Base-by-base conservation (phyloP, 148 eudicot genomes). In the Tetragonia tetragonoides region DNA sequence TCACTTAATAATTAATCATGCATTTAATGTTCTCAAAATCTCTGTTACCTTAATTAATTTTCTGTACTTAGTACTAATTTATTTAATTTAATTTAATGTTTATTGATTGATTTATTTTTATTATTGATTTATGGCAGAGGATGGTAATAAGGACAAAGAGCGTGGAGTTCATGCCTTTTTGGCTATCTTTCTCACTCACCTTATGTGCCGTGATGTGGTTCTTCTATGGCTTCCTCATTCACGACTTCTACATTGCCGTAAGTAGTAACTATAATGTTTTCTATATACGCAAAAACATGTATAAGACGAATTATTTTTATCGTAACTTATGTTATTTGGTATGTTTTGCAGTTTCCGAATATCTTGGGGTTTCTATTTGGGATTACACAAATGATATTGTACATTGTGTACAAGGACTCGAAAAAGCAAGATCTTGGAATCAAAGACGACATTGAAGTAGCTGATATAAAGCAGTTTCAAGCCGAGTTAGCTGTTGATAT, bases 181-280 rank as follows among this genome's bases (percentile, higher is more conserved):
- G 86, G 47, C 86, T 91, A 51, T 90, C 97, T 0, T 86, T 91
- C 74, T 87, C 84, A 68, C 92, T 94, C 68, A 90, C 98, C 1
- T 60, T 91, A 8, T 90, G 94, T 47, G 97, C 98, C 3, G 81
- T 94, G 57, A 85, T 91, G 82, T 91, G 97, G 97, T 94, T 94
- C 86, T 90, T 89, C 77, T 93, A 90, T 40, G 98, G 98, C 8
- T 76, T 91, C 34, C 78, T 91, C 70, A 87, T 82, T 24, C 54
- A 74, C 10, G 98, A 94, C 72, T 85, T 60, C 75, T 91, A 75
- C 86, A 84, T 93, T 37, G 94, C 93, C 5, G 98, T 93, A 78
- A 87, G 90, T 78, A 16, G 39, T 28, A 28, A 28, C 34, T 28
- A 28, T 0, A 28, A 28, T 28, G 34, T 28, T 44, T 17, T 16